Percentiles rank a stretch among this genome's conserved stretches.
Evolutionary conservation across 768 basidiomycete species (phyloP).

Genomic region (Glaciozyma antarctica): DNA sequence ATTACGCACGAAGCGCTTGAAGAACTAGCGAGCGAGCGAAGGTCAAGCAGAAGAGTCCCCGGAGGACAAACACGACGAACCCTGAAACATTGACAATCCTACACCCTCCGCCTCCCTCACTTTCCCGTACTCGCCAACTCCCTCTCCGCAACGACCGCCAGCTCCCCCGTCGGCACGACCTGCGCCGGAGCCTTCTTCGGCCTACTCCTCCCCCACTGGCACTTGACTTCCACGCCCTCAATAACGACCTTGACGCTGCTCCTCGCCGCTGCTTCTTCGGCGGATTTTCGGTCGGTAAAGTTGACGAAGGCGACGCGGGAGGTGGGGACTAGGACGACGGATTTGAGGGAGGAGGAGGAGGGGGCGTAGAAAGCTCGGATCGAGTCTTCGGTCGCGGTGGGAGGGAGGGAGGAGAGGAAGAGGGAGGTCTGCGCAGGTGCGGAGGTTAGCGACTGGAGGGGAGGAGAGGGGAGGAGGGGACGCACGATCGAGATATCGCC

Average conservation of each 20-base stretch:
- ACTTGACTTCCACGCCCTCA: constrained; percentile 58
- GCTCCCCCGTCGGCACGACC: constrained; percentile 47
- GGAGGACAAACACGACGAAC: no score
- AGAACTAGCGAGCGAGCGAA: no score
- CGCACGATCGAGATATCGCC: constrained; percentile 77
- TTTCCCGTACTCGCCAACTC: constrained; percentile 28
- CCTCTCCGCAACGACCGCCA: constrained; percentile 13
- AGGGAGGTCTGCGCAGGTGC: constrained; percentile 56
- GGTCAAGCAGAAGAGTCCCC: no score
- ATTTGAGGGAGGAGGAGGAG: constrained; percentile 59
- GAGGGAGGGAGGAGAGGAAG: constrained; percentile 62
- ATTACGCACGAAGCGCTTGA: no score
- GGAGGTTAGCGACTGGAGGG: not conserved
- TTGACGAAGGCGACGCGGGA: constrained; percentile 86
- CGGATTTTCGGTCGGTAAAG: constrained; percentile 69
- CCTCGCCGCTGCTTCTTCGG: constrained; percentile 77
- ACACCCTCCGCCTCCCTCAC: not conserved
- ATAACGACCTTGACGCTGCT: constrained; percentile 88
- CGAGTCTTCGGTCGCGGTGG: constrained; percentile 40
- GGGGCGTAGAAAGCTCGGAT: constrained; percentile 36
- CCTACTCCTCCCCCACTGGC: constrained; percentile 82
- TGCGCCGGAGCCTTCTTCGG: constrained; percentile 41
- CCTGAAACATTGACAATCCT: not conserved
- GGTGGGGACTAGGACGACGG: constrained; percentile 75
- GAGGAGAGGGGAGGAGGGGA: constrained; percentile 27